Evolutionary conservation across 1,139 yeast genomes (phyloP), one percentile per base, ranked within the genome.

Genomic region (Magnusiomyces ingens): DNA sequence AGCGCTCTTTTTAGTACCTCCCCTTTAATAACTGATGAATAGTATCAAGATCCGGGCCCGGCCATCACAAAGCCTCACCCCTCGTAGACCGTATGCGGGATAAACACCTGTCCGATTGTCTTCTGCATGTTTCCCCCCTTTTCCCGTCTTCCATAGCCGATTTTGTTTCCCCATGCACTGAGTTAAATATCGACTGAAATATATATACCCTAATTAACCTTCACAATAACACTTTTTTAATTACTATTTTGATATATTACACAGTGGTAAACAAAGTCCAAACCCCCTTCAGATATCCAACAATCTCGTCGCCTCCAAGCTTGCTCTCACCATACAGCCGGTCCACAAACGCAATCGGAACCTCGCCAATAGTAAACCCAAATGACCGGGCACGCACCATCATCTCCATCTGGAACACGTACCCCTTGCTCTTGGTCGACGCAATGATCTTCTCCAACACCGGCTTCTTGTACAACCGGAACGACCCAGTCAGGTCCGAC

Each of bases 331-430:
- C 94, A 64, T 85, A 85, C 59, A 85, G 75, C 67, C 94, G 78
- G 69, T 85, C 94, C 48, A 85, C 93, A 64, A 85, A 85, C 58
- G 82, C 79, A 60, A 85, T 85, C 52, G 93, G 93, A 41, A 85
- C 91, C 67, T 85, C 94, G 32, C 86, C 93, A 62, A 85, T 84
- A 35, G 81, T 75, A 70, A 79, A 84, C 13, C 85, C 86, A 67
- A 84, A 73, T 38, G 84, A 75, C 63, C 88, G 77, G 47, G 94
- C 94, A 60, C 93, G 78, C 42, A 85, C 94, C 82, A 85, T 84
- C 91, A 85, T 84, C 70, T 85, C 94, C 94, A 85, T 85, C 71
- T 85, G 94, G 79, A 85, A 85, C 51, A 85, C 94, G 62, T 85
- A 85, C 49, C 94, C 94, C 72, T 85, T 85, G 48, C 88, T 81